Base-by-base conservation (phyloP, 768 basidiomycete species). In the Boletus rex-veris region DNA sequence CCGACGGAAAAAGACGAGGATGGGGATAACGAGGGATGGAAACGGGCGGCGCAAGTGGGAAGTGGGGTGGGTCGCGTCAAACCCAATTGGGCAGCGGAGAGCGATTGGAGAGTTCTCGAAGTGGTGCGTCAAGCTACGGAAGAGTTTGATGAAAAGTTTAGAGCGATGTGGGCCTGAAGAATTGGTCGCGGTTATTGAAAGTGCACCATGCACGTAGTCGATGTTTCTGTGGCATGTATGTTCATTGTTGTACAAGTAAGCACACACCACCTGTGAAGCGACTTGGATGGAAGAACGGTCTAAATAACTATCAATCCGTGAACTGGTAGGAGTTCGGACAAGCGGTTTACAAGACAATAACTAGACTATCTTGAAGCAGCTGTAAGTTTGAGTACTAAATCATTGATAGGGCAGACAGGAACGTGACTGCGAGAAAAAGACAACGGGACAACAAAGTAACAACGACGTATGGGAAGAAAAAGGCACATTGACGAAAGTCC, bases 101-200 rank as follows among this genome's bases (percentile, higher is more conserved):
- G 57, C 5, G 84, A 86, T 56, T 83, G 83, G 84, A 73, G 59
- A 49, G 77, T 86, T 2, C 83, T 81, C 41, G 70, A 77, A 50
- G 71, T 85, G 12, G 71, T 84, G 8, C 60, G 71, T 26, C 73
- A 55, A 3, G 73, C 75, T 19, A 70, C 70, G 41, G 63, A 62
- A 9, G 80, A 85, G 58, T 86, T 88, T 50, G 69, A 79, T 9
- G 75, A 69, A 52, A 86, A 86, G 64, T 87, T 79, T 70, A 77
- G 68, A 57, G 79, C 75, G 8, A 86, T 84, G 72, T 85, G 84
- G 85, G 84, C 85, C 0, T 77, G 18, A 57, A 7, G 15, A n/a
- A 6, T 28, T 12, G 9, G 7, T 48, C 37, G 10, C 21, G 9
- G n/a, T 11, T 14, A 5, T 31, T 4, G 36, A 31, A 24, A 14